These are phyloP conservation scores for Pueraria montana DNA, from an alignment of 306 rosid genomes.

Conservation along the genomic window DNA sequence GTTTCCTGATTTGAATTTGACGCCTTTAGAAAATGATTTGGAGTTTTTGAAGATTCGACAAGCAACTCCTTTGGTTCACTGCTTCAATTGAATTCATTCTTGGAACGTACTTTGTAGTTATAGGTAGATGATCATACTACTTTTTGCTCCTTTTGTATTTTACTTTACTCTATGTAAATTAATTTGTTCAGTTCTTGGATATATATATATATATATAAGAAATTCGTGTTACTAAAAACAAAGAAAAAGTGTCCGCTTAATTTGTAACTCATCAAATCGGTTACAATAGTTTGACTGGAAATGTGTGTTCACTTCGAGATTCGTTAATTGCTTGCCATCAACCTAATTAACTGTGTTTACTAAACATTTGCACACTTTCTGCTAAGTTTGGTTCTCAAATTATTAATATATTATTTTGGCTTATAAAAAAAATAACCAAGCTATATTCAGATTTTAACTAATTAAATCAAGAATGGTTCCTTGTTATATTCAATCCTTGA, in stretches of 20 bases:
- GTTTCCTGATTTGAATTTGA: constrained; percentile 85
- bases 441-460: no score
- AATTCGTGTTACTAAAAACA: constrained; percentile 13
- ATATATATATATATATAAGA: background rate
- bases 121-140: background rate
- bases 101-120: background rate
- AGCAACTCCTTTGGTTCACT: constrained; percentile 61
- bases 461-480: no score
- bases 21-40: constrained; percentile 83
- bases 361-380: background rate
- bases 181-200: constrained; percentile 27
- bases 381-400: background rate
- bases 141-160: constrained; percentile 14
- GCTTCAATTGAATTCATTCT: constrained; percentile 55
- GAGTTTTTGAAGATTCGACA: constrained; percentile 69
- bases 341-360: background rate
- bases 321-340: background rate
- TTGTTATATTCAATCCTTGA: no score
- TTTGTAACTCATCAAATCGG: background rate
- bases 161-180: constrained; percentile 29
- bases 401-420: no score
- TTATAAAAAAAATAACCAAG: no score
- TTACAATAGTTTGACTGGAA: background rate
- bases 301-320: background rate
- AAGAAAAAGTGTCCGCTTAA: background rate